phyloP scores from a whole-genome alignment of 192 early-diverging fungal species.

The Backusella sp. region DNA sequence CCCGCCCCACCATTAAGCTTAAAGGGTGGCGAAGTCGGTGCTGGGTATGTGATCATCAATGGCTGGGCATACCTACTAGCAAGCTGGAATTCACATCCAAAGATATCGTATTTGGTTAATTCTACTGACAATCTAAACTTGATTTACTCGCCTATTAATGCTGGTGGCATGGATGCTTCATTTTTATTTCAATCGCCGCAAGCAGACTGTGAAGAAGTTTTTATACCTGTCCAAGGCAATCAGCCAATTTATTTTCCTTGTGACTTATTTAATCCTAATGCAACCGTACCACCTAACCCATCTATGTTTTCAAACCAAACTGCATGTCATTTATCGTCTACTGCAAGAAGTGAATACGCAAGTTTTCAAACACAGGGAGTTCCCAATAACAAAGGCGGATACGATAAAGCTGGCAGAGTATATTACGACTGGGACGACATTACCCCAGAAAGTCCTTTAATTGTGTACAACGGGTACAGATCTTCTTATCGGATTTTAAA shows the following conservation, averaged over 20 bases:
- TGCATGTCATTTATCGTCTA: conserved; percentile 57
- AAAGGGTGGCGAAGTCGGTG: conserved; percentile 44
- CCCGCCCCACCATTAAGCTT: conserved; percentile 36
- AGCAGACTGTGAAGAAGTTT: conserved; percentile 51
- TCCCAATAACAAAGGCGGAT: conserved; percentile 7
- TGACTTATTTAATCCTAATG: conserved; percentile 48
- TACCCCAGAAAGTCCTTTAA: conserved; percentile 40
- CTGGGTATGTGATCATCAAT: conserved; percentile 55
- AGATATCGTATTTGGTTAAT: conserved; percentile 40
- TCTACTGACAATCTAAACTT: conserved; percentile 52
- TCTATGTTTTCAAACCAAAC: conserved; percentile 42
- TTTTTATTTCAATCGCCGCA: conserved; percentile 66
- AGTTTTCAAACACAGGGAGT: conserved; percentile 40
- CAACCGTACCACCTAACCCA: conserved; percentile 39
- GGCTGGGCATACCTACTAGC: conserved; percentile 62
- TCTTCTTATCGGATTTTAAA: background rate
- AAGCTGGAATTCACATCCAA: conserved; percentile 39
- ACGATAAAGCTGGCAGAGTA: conserved; percentile 43
- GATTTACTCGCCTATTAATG: conserved; percentile 49
- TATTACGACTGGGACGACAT: conserved; percentile 66
- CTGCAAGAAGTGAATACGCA: conserved; percentile 27
- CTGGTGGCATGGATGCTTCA: conserved; percentile 66
- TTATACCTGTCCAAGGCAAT: conserved; percentile 37
- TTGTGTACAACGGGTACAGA: conserved; percentile 58
- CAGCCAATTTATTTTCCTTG: conserved; percentile 59